These are phyloP conservation scores for Aspergillus hortae DNA, from an alignment of 2,329 filamentous ascomycete genomes.

Conservation along the genomic window DNA sequence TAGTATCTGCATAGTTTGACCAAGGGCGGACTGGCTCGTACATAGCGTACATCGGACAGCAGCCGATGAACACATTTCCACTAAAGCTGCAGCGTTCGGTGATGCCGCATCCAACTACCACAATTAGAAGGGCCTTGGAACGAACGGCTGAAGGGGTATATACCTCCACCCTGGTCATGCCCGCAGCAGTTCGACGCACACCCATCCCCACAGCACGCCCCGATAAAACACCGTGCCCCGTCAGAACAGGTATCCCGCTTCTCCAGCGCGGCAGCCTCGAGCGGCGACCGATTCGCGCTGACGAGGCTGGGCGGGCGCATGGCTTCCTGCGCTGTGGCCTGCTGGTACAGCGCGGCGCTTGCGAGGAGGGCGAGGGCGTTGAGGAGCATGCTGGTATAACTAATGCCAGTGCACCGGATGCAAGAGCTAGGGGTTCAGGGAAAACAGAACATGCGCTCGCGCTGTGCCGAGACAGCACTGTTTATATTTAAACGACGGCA, in stretches of 20 bases:
- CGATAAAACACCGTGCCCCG: constrained; percentile 4
- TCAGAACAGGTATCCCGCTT: constrained; percentile 8
- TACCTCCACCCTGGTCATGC: constrained; percentile 9
- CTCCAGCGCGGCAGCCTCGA: constrained; percentile 1
- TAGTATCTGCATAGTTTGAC: not conserved
- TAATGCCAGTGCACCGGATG: too few species aligned
- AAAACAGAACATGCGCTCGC: not conserved
- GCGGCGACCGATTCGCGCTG: not conserved
- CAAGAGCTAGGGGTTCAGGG: not conserved
- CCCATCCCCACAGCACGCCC: constrained; percentile 8
- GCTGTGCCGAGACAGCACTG: not conserved
- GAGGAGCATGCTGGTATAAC: not conserved
- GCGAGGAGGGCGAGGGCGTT: not conserved
- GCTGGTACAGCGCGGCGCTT: not conserved
- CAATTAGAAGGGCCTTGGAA: not conserved
- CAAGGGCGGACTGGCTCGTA: not conserved
- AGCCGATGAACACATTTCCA: constrained; percentile 12
- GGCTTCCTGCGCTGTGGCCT: not conserved
- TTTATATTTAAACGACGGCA: not conserved
- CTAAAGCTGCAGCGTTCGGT: constrained; percentile 4
- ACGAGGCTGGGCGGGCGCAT: not conserved
- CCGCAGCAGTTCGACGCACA: constrained; percentile 12
- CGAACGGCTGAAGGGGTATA: not conserved
- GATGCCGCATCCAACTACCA: constrained; percentile 9
- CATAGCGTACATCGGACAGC: constrained; percentile 4